Evolutionary conservation across 2,329 filamentous ascomycete genomes (phyloP), one percentile per base, ranked within the genome.

Genomic region (Leptographium procerum): DNA sequence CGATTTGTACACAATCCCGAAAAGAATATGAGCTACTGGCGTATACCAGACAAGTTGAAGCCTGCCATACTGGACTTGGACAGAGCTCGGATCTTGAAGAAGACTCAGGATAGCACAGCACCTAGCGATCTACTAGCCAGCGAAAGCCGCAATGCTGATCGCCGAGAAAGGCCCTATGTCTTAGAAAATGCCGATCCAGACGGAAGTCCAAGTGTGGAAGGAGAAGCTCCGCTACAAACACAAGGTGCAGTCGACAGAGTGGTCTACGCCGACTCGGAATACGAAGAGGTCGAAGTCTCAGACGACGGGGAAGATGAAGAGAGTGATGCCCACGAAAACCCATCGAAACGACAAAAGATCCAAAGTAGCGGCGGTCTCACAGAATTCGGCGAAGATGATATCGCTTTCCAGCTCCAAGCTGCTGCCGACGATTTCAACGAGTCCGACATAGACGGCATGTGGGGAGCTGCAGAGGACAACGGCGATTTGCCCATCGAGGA

Each of bases 341-440:
- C 73, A 61, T 66, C 75, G 40, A 82, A 81, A 61, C 75, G 77
- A 48, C 79, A 76, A 61, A 74, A 71, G 60, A 76, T 72, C 16
- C 72, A 75, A 56, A 73, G 76, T 11, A 72, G 73, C 10, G 65
- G 73, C 14, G 72, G 70, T 1, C 78, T 81, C 0, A 73, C 94
- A 9, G 92, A 96, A 66, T 95, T 96, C 66, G 89, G 88, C 58
- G 94, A 97, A 70, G 92, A 91, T 57, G 94, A 99, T 67, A 95
- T 99, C 65, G 91, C 89, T 40, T 91, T 86, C 68, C 94, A 99
- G 68, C 77, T 99, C 14, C 88, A 89, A 57, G 86, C 88, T 29
- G 95, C 96, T 89, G 52, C 45, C 7, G 90, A 88, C 57, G 81
- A 88, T 64, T 34, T 31, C 13, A 73, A 75, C 55, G 73, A 77